Conservation (phyloP, 2,329 filamentous ascomycete genomes). For the Zymoseptoria pseudotritici region DNA sequence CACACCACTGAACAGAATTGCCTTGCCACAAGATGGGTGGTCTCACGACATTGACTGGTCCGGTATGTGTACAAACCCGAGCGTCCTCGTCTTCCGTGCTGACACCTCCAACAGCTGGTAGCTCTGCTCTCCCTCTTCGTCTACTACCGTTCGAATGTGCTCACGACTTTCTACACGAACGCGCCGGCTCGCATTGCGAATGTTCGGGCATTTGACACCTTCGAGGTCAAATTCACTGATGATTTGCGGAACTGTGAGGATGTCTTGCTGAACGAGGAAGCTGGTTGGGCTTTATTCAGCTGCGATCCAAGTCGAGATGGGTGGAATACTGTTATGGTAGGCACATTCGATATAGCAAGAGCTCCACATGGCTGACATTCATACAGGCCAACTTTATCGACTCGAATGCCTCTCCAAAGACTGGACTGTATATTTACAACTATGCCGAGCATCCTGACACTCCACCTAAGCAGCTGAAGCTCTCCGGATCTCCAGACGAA, state of each 20-base stretch:
- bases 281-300: constrained; percentile 35
- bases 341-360: background rate
- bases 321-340: constrained; percentile 43
- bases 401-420: constrained; percentile 15
- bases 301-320: constrained; percentile 37
- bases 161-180: constrained; percentile 18
- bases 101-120: constrained; percentile 2
- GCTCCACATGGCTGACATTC: background rate
- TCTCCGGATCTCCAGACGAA: constrained; percentile 24
- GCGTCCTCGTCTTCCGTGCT: background rate
- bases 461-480: constrained; percentile 17
- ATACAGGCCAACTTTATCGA: constrained; percentile 25
- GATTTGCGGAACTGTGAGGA: constrained; percentile 39
- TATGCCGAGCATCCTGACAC: constrained; percentile 25
- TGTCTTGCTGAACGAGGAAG: constrained; percentile 31
- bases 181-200: constrained; percentile 9
- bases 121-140: constrained; percentile 14
- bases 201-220: constrained; percentile 4
- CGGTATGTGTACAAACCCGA: background rate
- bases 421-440: constrained; percentile 34
- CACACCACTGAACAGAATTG: background rate
- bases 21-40: background rate
- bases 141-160: constrained; percentile 11
- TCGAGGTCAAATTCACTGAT: constrained; percentile 31
- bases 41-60: background rate